These are phyloP conservation scores for Trichosporon coremiiforme DNA, from an alignment of 1,284 basidiomycete species.

Conservation along the genomic window DNA sequence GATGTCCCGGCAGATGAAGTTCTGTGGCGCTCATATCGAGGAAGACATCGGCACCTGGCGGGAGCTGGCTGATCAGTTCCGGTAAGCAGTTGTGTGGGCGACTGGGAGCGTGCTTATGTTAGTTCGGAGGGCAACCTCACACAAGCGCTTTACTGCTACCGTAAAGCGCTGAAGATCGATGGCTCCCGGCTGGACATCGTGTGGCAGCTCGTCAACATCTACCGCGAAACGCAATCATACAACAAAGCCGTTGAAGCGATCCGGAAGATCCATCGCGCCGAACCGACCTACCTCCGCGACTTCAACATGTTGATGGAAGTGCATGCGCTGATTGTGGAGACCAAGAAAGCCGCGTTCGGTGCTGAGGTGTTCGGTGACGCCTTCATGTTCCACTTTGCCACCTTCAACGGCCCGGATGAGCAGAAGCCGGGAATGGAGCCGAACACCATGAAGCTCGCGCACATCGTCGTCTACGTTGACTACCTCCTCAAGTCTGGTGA, in stretches of 20 bases:
- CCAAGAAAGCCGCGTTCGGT: conserved; percentile 67
- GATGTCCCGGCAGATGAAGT: conserved; percentile 77
- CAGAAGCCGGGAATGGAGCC: conserved; percentile 18
- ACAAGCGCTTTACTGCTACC: conserved; percentile 89
- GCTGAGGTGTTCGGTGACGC: conserved; percentile 68
- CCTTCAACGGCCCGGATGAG: conserved; percentile 40
- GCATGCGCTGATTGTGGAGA: conserved; percentile 73
- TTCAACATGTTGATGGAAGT: conserved; percentile 77
- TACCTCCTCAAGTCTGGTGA: conserved; percentile 73
- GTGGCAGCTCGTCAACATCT: conserved; percentile 85
- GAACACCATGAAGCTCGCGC: conserved; percentile 53
- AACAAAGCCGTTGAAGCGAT: conserved; percentile 76
- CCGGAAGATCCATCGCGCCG: conserved; percentile 64
- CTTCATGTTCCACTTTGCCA: conserved; percentile 60
- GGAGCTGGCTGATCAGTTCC: conserved; percentile 71
- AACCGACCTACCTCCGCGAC: conserved; percentile 74
- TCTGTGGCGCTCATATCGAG: conserved; percentile 86
- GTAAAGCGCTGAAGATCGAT: conserved; percentile 78
- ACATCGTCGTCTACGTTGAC: conserved; percentile 74
- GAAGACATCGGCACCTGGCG: conserved; percentile 88
- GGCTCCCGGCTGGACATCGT: conserved; percentile 79
- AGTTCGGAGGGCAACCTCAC: conserved; percentile 72
- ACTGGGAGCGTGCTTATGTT: conserved; percentile 22
- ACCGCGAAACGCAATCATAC: conserved; percentile 73
- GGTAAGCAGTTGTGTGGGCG: conserved; percentile 58